phyloP scores from a whole-genome alignment of 306 rosid species.

The Vicia faba region DNA sequence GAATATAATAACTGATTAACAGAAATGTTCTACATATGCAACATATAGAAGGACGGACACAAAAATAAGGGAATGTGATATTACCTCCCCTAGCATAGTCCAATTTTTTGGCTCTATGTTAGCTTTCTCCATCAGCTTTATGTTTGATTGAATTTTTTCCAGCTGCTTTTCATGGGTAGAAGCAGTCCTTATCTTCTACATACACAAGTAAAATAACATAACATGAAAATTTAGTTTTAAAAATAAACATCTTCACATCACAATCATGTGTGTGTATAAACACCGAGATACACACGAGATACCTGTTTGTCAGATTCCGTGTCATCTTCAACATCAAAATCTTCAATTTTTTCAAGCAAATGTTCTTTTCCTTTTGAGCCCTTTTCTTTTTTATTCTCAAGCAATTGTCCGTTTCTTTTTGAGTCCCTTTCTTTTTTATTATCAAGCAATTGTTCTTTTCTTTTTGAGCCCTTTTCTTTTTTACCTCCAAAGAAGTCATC shows the following conservation, averaged over 20 bases:
- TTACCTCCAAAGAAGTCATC: slow-evolving; percentile 69
- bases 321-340: slow-evolving; percentile 47
- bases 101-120: slow-evolving; percentile 78
- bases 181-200: slow-evolving; percentile 51
- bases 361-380: slow-evolving; percentile 45
- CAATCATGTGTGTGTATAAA: background rate
- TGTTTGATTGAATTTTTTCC: slow-evolving; percentile 56
- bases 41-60: background rate
- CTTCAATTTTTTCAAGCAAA: slow-evolving; percentile 45
- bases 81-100: slow-evolving; percentile 98
- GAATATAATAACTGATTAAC: slow-evolving; percentile 20
- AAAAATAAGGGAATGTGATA: slow-evolving; percentile 1
- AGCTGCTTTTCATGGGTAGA: slow-evolving; percentile 77
- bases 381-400: slow-evolving; percentile 30
- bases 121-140: slow-evolving; percentile 77
- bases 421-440: slow-evolving; percentile 33
- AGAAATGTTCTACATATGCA: slow-evolving; percentile 18
- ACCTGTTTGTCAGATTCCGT: slow-evolving; percentile 50
- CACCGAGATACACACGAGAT: background rate
- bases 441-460: slow-evolving; percentile 40
- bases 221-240: slow-evolving; percentile 18
- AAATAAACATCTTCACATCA: background rate
- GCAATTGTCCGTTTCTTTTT: slow-evolving; percentile 45
- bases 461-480: slow-evolving; percentile 49
- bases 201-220: background rate